These are phyloP conservation scores for Medicago truncatula DNA, from an alignment of 306 rosid species.

Conservation along the genomic window DNA sequence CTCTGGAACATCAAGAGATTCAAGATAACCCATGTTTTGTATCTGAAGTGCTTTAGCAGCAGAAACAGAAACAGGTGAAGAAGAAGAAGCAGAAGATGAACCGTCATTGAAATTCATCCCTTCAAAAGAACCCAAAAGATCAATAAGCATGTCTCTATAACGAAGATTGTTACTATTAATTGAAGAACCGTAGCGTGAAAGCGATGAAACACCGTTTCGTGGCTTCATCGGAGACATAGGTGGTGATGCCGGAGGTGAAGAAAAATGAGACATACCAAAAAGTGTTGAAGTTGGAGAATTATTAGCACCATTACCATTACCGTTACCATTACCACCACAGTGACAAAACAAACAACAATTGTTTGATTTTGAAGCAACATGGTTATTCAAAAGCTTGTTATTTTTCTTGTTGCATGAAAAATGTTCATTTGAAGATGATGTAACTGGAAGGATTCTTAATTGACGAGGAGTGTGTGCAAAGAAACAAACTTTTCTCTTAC, in stretches of 20 bases:
- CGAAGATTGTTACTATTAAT: slow-evolving; percentile 40
- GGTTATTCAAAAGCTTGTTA: slow-evolving; percentile 42
- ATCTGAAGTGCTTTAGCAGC: slow-evolving; percentile 15
- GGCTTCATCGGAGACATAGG: slow-evolving; percentile 64
- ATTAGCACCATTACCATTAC: background rate
- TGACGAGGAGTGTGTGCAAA: slow-evolving; percentile 92
- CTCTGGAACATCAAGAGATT: slow-evolving; percentile 68
- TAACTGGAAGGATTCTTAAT: slow-evolving; percentile 67
- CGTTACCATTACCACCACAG: slow-evolving; percentile 25
- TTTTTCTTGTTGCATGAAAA: slow-evolving; percentile 52
- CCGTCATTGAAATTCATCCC: slow-evolving; percentile 62
- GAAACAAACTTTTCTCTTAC: slow-evolving; percentile 88
- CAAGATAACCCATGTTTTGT: slow-evolving; percentile 54
- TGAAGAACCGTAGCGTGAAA: slow-evolving; percentile 48
- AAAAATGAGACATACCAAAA: slow-evolving; percentile 58
- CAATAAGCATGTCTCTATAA: slow-evolving; percentile 59
- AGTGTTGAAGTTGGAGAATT: slow-evolving; percentile 80
- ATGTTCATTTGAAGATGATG: slow-evolving; percentile 50
- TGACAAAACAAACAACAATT: slow-evolving; percentile 65
- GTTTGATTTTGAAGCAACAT: slow-evolving; percentile 47
- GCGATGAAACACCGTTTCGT: slow-evolving; percentile 41
- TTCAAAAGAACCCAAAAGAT: slow-evolving; percentile 75
- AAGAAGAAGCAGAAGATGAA: slow-evolving; percentile 37
- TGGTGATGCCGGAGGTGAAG: slow-evolving; percentile 79
- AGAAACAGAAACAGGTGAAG: background rate